A percentile compares a stretch with the other conserved stretches of the same genome.
These are phyloP conservation scores for Rhizopogon vesiculosus DNA, from an alignment of 768 basidiomycete species.

Conservation along the genomic window DNA sequence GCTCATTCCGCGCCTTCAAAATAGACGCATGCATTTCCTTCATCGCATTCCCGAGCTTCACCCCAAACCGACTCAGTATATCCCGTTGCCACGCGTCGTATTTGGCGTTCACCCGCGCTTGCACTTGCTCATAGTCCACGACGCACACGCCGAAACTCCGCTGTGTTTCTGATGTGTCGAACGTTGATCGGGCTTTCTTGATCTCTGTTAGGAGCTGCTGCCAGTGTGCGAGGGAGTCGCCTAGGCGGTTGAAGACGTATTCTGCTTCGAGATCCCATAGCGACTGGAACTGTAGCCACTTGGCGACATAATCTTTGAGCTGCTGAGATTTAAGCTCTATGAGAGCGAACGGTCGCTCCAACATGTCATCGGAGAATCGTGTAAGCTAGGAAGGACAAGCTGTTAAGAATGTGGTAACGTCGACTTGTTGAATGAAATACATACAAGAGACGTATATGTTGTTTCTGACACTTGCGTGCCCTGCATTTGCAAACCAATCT, in stretches of 20 bases:
- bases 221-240: constrained; percentile 92
- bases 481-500: constrained; percentile 93
- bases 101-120: constrained; percentile 95
- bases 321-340: constrained; percentile 87
- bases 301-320: constrained; percentile 86
- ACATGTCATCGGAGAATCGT: constrained; percentile 63
- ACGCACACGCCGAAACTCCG: constrained; percentile 90
- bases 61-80: constrained; percentile 86
- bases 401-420: constrained; percentile 6
- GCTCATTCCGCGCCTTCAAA: constrained; percentile 88
- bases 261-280: constrained; percentile 98
- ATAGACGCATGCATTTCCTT: constrained; percentile 96
- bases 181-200: constrained; percentile 93
- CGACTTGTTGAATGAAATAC: constrained; percentile 14
- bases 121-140: constrained; percentile 97
- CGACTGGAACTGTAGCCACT: constrained; percentile 99
- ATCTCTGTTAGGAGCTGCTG: constrained; percentile 95
- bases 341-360: constrained; percentile 78
- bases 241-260: constrained; percentile 92
- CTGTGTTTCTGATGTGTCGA: constrained; percentile 93
- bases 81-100: constrained; percentile 99
- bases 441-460: constrained; percentile 79
- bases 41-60: constrained; percentile 92
- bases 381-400: constrained; percentile 48
- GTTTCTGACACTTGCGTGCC: constrained; percentile 57